These are phyloP conservation scores for Wallacemonas sp. DNA, from an alignment of 208 protist genomes.

Conservation along the genomic window DNA sequence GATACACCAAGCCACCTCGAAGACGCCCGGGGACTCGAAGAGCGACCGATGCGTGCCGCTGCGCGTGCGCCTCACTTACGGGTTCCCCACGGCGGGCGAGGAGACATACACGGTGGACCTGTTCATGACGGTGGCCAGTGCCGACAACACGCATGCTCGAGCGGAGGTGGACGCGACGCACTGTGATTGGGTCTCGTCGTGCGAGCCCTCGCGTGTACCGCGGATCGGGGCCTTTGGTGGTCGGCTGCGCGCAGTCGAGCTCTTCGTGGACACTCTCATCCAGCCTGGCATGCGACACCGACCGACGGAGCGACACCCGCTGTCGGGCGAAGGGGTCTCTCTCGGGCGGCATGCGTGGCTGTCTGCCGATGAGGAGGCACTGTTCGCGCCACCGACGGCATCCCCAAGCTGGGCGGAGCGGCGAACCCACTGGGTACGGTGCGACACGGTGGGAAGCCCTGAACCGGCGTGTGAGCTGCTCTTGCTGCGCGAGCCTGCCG, in stretches of 20 bases:
- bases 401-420: neutral
- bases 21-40: too few relatives aligned
- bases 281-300: neutral
- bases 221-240: conserved; percentile 20
- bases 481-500: neutral
- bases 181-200: conserved; percentile 18
- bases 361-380: neutral
- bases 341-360: conserved; percentile 3
- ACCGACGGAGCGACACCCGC: neutral
- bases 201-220: conserved; percentile 21
- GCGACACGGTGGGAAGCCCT: neutral
- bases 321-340: neutral
- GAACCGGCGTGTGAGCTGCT: neutral
- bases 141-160: neutral
- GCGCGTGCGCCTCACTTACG: conserved; percentile 8
- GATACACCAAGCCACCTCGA: neutral
- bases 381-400: neutral
- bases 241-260: conserved; percentile 22
- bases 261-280: conserved; percentile 15
- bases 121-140: neutral
- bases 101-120: conserved; percentile 4
- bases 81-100: neutral
- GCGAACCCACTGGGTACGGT: neutral
- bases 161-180: neutral
- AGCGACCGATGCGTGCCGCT: conserved; percentile 11